Percentiles rank a stretch among this genome's conserved stretches.
Conservation (phyloP, 805 yeast genomes). For the Lipomyces lipofer region DNA sequence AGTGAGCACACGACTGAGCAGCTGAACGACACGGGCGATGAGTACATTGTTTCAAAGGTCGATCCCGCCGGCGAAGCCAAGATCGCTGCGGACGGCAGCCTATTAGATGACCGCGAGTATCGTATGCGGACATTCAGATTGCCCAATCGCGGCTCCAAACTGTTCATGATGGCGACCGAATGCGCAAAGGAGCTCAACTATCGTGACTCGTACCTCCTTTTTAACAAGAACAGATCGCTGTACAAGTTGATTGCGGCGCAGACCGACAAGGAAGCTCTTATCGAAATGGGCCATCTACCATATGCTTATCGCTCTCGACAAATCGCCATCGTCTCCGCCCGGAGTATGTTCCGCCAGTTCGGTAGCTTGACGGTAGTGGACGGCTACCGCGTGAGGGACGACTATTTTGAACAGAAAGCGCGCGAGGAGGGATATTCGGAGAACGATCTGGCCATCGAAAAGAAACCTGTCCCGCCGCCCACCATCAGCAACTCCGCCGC, state of each 20-base stretch:
- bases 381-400: conserved; percentile 55
- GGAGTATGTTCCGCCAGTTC: conserved; percentile 49
- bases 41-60: conserved; percentile 36
- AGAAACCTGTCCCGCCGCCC: conserved; percentile 10
- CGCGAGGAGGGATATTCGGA: conserved; percentile 48
- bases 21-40: conserved; percentile 38
- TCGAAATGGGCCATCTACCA: conserved; percentile 38
- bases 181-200: conserved; percentile 46
- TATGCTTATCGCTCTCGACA: conserved; percentile 39
- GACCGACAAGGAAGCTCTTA: conserved; percentile 44
- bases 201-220: conserved; percentile 56
- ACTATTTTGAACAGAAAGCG: conserved; percentile 55
- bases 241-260: conserved; percentile 43
- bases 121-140: conserved; percentile 45
- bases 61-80: conserved; percentile 52
- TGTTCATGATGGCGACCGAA: conserved; percentile 46
- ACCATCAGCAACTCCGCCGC: not conserved
- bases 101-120: conserved; percentile 45
- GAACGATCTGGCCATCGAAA: conserved; percentile 47
- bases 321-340: conserved; percentile 46
- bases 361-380: conserved; percentile 51
- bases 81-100: conserved; percentile 44
- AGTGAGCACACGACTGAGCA: conserved; percentile 24
- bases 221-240: conserved; percentile 45
- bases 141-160: conserved; percentile 42